Conservation (phyloP, 2,329 filamentous ascomycete species). For the Monilinia fructicola region DNA sequence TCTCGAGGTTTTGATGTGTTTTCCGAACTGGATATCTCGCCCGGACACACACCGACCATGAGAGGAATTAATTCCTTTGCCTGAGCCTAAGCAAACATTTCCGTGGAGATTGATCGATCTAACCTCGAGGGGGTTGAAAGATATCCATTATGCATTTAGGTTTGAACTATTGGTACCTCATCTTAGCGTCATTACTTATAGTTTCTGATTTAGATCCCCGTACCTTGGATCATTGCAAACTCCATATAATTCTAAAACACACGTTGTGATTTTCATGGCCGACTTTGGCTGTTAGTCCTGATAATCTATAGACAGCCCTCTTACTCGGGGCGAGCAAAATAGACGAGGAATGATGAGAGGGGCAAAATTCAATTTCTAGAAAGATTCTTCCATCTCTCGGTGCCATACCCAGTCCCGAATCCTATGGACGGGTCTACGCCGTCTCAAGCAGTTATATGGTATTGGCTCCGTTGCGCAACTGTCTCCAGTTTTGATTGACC, state of each 20-base stretch:
- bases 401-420: not conserved
- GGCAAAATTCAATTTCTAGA: not conserved
- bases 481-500: not conserved
- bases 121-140: not conserved
- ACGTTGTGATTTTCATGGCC: not conserved
- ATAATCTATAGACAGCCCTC: not conserved
- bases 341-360: constrained; percentile 16
- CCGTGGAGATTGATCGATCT: constrained; percentile 1
- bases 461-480: not conserved
- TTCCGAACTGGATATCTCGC: not conserved
- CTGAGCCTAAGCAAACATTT: not conserved
- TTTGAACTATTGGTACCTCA: constrained; percentile 17
- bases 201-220: constrained; percentile 1
- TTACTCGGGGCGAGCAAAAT: not conserved
- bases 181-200: constrained; percentile 23
- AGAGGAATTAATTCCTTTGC: not conserved
- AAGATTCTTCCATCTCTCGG: constrained; percentile 3
- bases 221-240: not conserved
- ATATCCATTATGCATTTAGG: not conserved
- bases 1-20: not conserved
- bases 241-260: not conserved
- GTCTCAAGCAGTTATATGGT: not conserved
- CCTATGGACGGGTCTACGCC: not conserved
- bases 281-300: not conserved
- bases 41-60: not conserved